These are phyloP conservation scores for Lumnitzera racemosa DNA, from an alignment of 345 rosid species.

Conservation along the genomic window DNA sequence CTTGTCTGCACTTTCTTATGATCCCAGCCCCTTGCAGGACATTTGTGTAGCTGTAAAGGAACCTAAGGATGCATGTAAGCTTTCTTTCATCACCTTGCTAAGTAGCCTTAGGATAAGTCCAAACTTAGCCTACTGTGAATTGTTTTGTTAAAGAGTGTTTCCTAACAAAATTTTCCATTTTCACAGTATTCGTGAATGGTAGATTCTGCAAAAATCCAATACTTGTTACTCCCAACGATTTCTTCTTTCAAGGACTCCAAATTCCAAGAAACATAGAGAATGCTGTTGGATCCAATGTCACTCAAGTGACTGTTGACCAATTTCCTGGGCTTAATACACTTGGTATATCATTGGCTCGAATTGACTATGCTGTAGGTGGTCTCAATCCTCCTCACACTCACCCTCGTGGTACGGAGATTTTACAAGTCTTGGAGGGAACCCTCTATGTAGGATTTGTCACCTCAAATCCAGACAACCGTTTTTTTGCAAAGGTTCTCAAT, in stretches of 20 bases:
- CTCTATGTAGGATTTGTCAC: slow-evolving; percentile 14
- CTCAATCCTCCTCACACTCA: slow-evolving; percentile 17
- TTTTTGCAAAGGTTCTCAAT: slow-evolving; percentile 16
- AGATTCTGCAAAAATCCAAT: slow-evolving; percentile 15
- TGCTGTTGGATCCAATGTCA: slow-evolving; percentile 13
- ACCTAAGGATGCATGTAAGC: no score
- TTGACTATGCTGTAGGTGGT: slow-evolving; percentile 11
- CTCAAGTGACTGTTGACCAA: slow-evolving; percentile 1
- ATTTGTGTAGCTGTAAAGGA: no score
- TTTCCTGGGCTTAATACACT: slow-evolving; percentile 15
- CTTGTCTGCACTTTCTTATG: no score
- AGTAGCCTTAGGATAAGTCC: no score
- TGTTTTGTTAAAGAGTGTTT: slow-evolving; percentile 18
- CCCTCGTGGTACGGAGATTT: slow-evolving; percentile 13
- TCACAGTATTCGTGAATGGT: slow-evolving; percentile 21
- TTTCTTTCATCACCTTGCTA: no score
- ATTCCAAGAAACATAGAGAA: slow-evolving; percentile 9
- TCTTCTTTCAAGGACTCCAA: slow-evolving; percentile 5
- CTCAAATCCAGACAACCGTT: slow-evolving; percentile 13
- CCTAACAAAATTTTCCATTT: neutral
- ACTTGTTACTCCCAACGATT: slow-evolving; percentile 7
- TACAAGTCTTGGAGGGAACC: slow-evolving; percentile 9
- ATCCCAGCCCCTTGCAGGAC: no score
- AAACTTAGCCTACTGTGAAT: neutral
- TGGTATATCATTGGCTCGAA: slow-evolving; percentile 12